Conservation (phyloP, 805 yeast species). For the Ogataea chonburiensis region DNA sequence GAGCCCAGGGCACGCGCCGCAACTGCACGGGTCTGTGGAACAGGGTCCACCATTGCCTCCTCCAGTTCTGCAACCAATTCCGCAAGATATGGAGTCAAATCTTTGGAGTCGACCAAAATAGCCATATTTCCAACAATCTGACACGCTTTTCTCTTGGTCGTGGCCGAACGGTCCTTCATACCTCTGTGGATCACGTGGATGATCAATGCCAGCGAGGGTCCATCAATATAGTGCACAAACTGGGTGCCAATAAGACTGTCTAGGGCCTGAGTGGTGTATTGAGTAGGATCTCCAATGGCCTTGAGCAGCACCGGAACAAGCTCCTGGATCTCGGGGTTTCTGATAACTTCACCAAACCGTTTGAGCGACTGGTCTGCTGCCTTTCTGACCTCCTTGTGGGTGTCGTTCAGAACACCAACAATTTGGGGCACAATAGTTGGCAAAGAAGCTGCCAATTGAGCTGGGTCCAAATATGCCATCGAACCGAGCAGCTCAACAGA, state of each 20-base stretch:
- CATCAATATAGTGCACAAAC: slow-evolving; percentile 96
- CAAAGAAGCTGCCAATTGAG: slow-evolving; percentile 85
- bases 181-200: slow-evolving; percentile 96
- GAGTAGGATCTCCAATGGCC: slow-evolving; percentile 96
- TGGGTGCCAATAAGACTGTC: slow-evolving; percentile 86
- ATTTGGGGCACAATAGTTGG: slow-evolving; percentile 93
- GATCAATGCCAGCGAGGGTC: slow-evolving; percentile 93
- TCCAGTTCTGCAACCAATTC: slow-evolving; percentile 80
- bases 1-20: slow-evolving; percentile 98
- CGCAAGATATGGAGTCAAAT: slow-evolving; percentile 78
- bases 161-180: slow-evolving; percentile 91
- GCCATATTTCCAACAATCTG: slow-evolving; percentile 99
- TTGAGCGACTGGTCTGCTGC: slow-evolving; percentile 90
- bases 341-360: slow-evolving; percentile 92
- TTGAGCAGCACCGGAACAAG: slow-evolving; percentile 82
- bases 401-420: slow-evolving; percentile 89
- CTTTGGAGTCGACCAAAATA: slow-evolving; percentile 85
- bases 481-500: slow-evolving; percentile 94
- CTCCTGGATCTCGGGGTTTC: slow-evolving; percentile 95
- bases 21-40: slow-evolving; percentile 93
- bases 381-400: slow-evolving; percentile 94
- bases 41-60: slow-evolving; percentile 97
- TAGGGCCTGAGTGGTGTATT: slow-evolving; percentile 81
- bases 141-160: slow-evolving; percentile 88
- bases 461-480: slow-evolving; percentile 96